Conservation (phyloP, 306 rosid species). For the Luffa aegyptiaca region DNA sequence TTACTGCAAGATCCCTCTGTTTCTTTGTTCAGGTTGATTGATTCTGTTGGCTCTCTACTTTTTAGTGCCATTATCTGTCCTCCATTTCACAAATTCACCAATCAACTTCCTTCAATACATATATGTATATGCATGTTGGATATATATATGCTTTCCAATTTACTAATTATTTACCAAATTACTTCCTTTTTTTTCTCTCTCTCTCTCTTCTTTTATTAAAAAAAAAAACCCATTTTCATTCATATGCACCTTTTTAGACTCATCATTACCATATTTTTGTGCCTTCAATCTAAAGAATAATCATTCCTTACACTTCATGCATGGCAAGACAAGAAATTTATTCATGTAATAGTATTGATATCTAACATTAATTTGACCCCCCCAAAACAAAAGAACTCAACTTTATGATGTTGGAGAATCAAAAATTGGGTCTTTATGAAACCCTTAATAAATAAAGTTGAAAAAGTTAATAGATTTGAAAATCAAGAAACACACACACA, state of each 20-base stretch:
- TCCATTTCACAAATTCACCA: background rate
- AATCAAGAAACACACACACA: no score
- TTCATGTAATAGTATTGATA: background rate
- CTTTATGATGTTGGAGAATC: background rate
- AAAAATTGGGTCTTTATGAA: background rate
- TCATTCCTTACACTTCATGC: background rate
- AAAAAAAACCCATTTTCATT: background rate
- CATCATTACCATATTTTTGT: constrained; percentile 2
- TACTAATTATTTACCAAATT: background rate
- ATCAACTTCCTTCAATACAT: background rate
- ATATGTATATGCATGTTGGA: background rate
- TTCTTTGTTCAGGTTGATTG: constrained; percentile 91
- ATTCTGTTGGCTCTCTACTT: constrained; percentile 89
- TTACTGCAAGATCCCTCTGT: constrained; percentile 98
- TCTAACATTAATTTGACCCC: background rate
- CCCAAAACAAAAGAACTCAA: background rate
- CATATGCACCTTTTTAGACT: background rate
- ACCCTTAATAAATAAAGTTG: no score
- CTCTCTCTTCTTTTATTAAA: background rate
- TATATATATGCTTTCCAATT: no score
- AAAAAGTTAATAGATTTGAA: no score
- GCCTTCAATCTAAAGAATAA: background rate
- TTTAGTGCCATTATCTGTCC: constrained; percentile 77
- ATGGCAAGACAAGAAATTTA: background rate
- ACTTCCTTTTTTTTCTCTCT: background rate